Evolutionary conservation across 2,329 filamentous ascomycete genomes (phyloP), one percentile per base, ranked within the genome.

Genomic region (Chaetoscypha palmicola): DNA sequence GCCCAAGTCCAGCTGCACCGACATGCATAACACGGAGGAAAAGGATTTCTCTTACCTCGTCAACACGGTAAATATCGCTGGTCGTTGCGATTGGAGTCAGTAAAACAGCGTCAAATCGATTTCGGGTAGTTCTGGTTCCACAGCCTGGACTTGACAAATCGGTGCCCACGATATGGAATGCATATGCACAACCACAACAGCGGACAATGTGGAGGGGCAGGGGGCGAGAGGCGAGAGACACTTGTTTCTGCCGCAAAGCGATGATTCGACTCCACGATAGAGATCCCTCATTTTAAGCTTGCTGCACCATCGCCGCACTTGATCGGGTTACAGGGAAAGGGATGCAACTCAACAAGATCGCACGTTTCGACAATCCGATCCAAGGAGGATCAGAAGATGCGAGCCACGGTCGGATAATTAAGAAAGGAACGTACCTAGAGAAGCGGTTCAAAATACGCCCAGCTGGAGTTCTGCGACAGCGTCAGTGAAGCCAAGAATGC

Each of bases 371-470:
- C 26, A 32, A 23, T 26, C n/a, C 35, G 17, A 38, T 38, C 24
- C 22, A 16, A 19, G 38, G 34, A 31, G 42, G 30, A 46, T 30
- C 12, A 32, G 9, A 19, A 28, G 14, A 19, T 14, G 17, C 21
- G 34, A 38, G 44, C 19, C 24, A 35, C 19, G 35, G 11, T 34
- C 21, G 24, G 11, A 31, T 34, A 21, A 16, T 19, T 20, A 14
- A 4, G n/a, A 17, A 22, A n/a, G 32, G 23, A 37, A 68, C 78
- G 52, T 65, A 86, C 82, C 83, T 94, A 12, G 91, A 97, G 65
- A 98, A 98, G 43, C 92, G 78, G 64, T 98, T 98, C 47, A 98
- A 72, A 58, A 98, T 96, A 45, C 94, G 81, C n/a, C 92, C 92
- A 50, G 90, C 84, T 2, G 92, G 92, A 1, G 92, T 98, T 1